Base-by-base conservation (phyloP, 805 yeast genomes). In the Kuraishia ogatae region DNA sequence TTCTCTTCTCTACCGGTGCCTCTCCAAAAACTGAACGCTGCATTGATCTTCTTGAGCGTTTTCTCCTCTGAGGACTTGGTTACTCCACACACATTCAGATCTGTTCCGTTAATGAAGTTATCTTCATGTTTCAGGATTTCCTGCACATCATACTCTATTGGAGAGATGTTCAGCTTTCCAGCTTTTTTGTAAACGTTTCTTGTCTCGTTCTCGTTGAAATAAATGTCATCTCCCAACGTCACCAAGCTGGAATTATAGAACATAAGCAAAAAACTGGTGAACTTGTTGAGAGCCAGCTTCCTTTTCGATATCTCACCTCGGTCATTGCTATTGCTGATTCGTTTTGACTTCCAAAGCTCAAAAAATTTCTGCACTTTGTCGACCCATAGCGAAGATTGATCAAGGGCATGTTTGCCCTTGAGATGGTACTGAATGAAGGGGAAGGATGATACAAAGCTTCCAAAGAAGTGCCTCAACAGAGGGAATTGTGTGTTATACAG, bases 281-380 rank as follows among this genome's bases (percentile, higher is more conserved):
- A 56, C 61, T 86, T 87, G 56, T 72, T 69, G 22, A 83, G 83
- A 51, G 84, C 69, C 59, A 87, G 80, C 61, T 80, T 79, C 29
- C 90, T 75, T 63, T 94, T 85, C 2, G 90, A 81, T n/a, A 81
- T 72, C 58, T 87, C 89, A 17, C 83, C 85, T 35, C 97, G 74
- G 61, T 89, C 97, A 48, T 81, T 80, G 24, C 92, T 79, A 56
- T 83, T 80, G 58, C 91, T 83, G 52, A 93, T 81, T 49, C 82
- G 81, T 66, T 89, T 82, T 21, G 77, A 71, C 67, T 88, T 85
- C 71, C 94, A 84, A 55, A 85, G 80, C 64, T 91, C 96, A 63
- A 86, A 80, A 63, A 92, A 89, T 24, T 84, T 84, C 69, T 92
- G 97, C 0, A 91, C 84, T 51, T 85, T 84, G 50, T 73, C 75